Conservation (phyloP, 192 early-diverging fungal species). For the Entomortierella chlamydospora region DNA sequence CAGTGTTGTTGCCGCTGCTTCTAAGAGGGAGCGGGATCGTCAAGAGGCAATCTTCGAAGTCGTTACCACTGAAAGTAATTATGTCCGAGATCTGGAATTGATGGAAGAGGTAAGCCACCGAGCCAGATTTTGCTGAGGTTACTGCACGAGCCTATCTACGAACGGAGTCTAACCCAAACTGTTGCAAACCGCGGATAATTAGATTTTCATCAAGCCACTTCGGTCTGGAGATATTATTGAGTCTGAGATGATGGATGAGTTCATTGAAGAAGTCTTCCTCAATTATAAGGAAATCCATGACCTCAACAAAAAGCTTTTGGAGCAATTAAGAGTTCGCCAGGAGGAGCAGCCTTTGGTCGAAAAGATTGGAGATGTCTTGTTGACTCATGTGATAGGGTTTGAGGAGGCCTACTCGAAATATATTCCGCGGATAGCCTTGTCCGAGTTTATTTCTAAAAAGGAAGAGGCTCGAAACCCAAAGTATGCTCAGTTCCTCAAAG, state of each 20-base stretch:
- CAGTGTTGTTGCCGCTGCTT: slow-evolving; percentile 76
- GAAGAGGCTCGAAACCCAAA: slow-evolving; percentile 74
- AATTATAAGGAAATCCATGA: slow-evolving; percentile 74
- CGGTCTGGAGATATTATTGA: slow-evolving; percentile 34
- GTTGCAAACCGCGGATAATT: not conserved
- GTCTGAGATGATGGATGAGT: slow-evolving; percentile 44
- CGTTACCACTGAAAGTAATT: slow-evolving; percentile 89
- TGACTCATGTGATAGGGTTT: slow-evolving; percentile 71
- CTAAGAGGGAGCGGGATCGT: slow-evolving; percentile 78
- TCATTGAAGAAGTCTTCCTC: slow-evolving; percentile 78
- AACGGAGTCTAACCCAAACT: not conserved
- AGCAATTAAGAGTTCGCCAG: slow-evolving; percentile 69
- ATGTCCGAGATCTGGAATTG: slow-evolving; percentile 86
- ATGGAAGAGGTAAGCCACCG: slow-evolving; percentile 73
- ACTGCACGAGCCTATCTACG: too few relatives aligned
- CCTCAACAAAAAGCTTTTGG: slow-evolving; percentile 66
- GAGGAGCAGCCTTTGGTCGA: slow-evolving; percentile 76
- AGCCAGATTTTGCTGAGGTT: not conserved
- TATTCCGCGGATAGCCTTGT: slow-evolving; percentile 81
- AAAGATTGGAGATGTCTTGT: slow-evolving; percentile 85
- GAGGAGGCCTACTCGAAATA: slow-evolving; percentile 80
- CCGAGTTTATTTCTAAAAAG: slow-evolving; percentile 76
- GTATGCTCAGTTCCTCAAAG: slow-evolving; percentile 81
- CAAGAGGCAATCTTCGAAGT: slow-evolving; percentile 98
- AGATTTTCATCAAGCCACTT: slow-evolving; percentile 39